Conservation (phyloP, 192 early-diverging fungal genomes). For the Coemansia erecta region DNA sequence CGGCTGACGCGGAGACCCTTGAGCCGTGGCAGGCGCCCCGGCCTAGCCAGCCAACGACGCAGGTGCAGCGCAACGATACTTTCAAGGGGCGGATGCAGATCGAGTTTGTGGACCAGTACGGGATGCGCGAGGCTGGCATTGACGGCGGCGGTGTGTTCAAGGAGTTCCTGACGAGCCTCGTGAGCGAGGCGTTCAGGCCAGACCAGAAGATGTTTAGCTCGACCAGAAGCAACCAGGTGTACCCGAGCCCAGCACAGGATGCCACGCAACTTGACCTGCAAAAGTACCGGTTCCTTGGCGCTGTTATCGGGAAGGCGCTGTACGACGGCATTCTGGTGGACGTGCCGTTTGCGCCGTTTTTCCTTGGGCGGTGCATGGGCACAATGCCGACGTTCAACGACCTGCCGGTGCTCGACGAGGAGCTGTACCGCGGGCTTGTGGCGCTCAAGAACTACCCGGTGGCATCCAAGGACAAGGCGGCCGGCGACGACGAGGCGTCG, state of each 20-base stretch:
- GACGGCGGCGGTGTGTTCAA: constrained; percentile 98
- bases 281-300: constrained; percentile 74
- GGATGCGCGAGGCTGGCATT: constrained; percentile 85
- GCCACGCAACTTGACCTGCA: constrained; percentile 51
- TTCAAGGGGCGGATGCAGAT: constrained; percentile 83
- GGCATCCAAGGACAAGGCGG: not conserved
- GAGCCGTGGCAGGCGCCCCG: too few species aligned
- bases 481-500: constrained; percentile 55
- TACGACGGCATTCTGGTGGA: constrained; percentile 87
- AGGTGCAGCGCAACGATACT: constrained; percentile 42
- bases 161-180: constrained; percentile 85
- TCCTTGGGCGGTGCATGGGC: constrained; percentile 72
- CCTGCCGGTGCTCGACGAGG: constrained; percentile 74
- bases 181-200: constrained; percentile 74
- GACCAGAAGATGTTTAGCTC: constrained; percentile 65
- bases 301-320: constrained; percentile 80
- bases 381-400: constrained; percentile 73
- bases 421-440: constrained; percentile 72
- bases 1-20: too few species aligned
- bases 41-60: too few species aligned
- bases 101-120: constrained; percentile 80
- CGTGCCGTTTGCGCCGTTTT: constrained; percentile 79
- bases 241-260: constrained; percentile 62
- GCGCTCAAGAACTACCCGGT: constrained; percentile 68
- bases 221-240: constrained; percentile 68